Evolutionary conservation across 2,329 filamentous ascomycete species (phyloP), one percentile per base, ranked within the genome.

Genomic region (Aureobasidium leucospermi): DNA sequence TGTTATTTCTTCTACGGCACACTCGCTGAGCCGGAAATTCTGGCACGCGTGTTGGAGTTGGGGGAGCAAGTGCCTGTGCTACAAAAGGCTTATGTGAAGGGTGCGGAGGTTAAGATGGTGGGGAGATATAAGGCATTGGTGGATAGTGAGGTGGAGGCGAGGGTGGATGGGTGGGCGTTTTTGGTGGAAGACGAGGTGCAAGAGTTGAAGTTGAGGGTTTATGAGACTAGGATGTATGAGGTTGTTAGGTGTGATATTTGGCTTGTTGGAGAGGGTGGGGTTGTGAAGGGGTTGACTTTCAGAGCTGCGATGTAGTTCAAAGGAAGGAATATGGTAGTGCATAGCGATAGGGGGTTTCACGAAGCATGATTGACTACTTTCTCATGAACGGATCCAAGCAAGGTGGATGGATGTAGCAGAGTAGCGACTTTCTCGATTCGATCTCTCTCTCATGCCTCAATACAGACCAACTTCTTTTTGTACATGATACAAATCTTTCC

Each of bases 161-260:
- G 46, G 1, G 31, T 48, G n/a, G 10, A 36, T 23, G 46, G 46
- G 2, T 16, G 23, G 32, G 46, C 46, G 10, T 48, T 34, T 9
- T 13, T 19, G 31, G 9, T 48, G 13, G n/a, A 19, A 29, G 19
- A n/a, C 2, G 29, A 36, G 10, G n/a, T 23, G 38, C 64, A 73
- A n/a, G 74, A 76, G 62, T 68, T 72, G 41, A 63, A 65, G 0
- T 48, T 75, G 32, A 60, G 69, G 7, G 63, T 62, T 9, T 74
- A 74, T 53, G 73, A 76, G 65, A 75, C 73, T 23, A 68, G 69
- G 16, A 66, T 63, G 11, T 76, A 76, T 62, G 73, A 76, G 59
- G 72, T 75, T 19, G 71, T 75, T 6, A 59, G 73, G 36, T 75
- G 73, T 60, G 46, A 47, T 2, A 74, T 75, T n/a, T 29, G 19